Percentiles rank a stretch among this genome's conserved stretches.
These are phyloP conservation scores for Arthrobotrys entomopaga DNA, from an alignment of 2,329 filamentous ascomycete species.

Conservation along the genomic window DNA sequence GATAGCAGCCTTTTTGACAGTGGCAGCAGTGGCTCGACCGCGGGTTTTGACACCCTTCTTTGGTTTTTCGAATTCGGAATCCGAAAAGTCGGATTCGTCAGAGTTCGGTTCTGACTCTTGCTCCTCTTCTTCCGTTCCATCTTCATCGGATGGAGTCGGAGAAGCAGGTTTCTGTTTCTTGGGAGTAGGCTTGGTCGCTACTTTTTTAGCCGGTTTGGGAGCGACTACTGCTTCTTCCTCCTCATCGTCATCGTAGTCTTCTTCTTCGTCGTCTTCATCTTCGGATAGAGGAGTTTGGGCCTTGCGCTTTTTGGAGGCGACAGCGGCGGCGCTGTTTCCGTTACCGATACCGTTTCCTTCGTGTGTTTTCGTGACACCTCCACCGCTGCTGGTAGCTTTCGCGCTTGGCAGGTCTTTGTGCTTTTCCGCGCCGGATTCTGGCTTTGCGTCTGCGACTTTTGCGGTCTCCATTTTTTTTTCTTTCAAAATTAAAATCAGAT, in stretches of 20 bases:
- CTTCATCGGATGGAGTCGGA: slow-evolving; percentile 36
- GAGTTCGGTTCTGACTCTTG: slow-evolving; percentile 19
- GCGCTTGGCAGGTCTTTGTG: slow-evolving; percentile 3
- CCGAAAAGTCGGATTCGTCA: slow-evolving; percentile 45
- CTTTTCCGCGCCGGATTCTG: slow-evolving; percentile 11
- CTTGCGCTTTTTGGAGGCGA: slow-evolving; percentile 45
- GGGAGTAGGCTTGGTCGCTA: slow-evolving; percentile 30
- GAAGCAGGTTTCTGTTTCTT: slow-evolving; percentile 48
- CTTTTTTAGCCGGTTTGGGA: slow-evolving; percentile 29
- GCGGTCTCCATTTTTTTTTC: slow-evolving; percentile 26
- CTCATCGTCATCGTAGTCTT: slow-evolving; percentile 32
- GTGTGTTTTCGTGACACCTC: background rate
- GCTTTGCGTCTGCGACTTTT: slow-evolving; percentile 21
- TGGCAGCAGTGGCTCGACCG: slow-evolving; percentile 28
- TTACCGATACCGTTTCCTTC: slow-evolving; percentile 23
- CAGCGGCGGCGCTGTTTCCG: slow-evolving; percentile 18
- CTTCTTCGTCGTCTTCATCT: slow-evolving; percentile 56
- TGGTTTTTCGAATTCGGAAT: slow-evolving; percentile 32
- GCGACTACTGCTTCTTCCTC: slow-evolving; percentile 39
- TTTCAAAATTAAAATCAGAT: too few relatives aligned
- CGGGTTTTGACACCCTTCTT: slow-evolving; percentile 29
- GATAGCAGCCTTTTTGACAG: slow-evolving; percentile 36
- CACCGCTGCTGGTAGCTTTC: background rate
- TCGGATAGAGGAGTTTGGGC: slow-evolving; percentile 57
- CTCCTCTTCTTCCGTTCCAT: slow-evolving; percentile 26